phyloP scores from a whole-genome alignment of 352 stramenopile genomes.

The Globisporangium rhizosaccharum region DNA sequence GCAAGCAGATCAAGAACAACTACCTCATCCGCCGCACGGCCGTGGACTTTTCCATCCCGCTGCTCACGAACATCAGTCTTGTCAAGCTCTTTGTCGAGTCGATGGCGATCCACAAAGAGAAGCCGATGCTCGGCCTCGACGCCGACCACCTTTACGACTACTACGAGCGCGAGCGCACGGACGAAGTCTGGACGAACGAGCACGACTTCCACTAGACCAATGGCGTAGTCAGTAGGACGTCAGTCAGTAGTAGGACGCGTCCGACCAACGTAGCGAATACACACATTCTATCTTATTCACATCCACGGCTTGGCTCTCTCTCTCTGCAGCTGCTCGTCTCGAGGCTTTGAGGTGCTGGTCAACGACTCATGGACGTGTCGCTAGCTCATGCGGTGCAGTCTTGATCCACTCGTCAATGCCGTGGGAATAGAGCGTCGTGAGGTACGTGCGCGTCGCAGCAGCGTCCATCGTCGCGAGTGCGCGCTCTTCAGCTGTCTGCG shows the following conservation, averaged over 20 bases:
- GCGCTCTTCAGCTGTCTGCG: slow-evolving; percentile 29
- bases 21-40: slow-evolving; percentile 91
- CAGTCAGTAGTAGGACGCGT: slow-evolving; percentile 7
- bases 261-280: not conserved
- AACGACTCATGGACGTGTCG: not conserved
- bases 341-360: not conserved
- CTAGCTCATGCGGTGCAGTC: not conserved
- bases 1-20: slow-evolving; percentile 89
- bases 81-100: slow-evolving; percentile 91
- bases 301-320: not conserved
- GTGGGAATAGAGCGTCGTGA: slow-evolving; percentile 30
- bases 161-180: slow-evolving; percentile 91
- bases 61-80: slow-evolving; percentile 90
- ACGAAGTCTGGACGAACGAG: slow-evolving; percentile 91
- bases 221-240: slow-evolving; percentile 1
- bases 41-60: slow-evolving; percentile 90
- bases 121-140: slow-evolving; percentile 91
- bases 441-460: slow-evolving; percentile 25
- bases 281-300: not conserved
- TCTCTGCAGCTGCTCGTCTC: not conserved
- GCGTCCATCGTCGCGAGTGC: slow-evolving; percentile 32
- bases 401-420: slow-evolving; percentile 62
- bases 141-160: slow-evolving; percentile 97
- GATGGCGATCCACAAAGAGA: slow-evolving; percentile 91
- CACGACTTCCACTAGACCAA: slow-evolving; percentile 92